A percentile compares a stretch with the other conserved stretches of the same genome.
Conservation (phyloP, 1,284 basidiomycete species). For the Moesziomyces antarcticus region DNA sequence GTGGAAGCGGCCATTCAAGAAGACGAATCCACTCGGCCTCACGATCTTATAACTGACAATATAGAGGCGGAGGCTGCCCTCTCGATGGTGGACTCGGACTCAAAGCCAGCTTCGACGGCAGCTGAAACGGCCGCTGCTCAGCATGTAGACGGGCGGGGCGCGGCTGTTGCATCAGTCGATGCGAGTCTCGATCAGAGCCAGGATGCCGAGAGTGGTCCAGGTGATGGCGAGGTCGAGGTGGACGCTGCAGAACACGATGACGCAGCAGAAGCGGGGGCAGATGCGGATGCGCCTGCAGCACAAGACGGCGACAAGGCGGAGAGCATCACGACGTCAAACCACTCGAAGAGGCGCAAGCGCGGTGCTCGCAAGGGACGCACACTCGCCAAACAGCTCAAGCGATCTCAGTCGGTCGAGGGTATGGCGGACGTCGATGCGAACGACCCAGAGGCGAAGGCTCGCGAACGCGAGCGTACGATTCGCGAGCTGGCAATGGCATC, state of each 20-base stretch:
- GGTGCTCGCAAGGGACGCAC: conserved; percentile 57
- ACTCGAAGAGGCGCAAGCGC: conserved; percentile 54
- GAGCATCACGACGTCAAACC: conserved; percentile 35
- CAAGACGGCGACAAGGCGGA: conserved; percentile 22
- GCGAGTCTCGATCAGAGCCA: background rate
- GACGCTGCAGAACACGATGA: conserved; percentile 7
- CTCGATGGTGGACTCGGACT: too few relatives aligned
- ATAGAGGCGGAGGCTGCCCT: too few relatives aligned
- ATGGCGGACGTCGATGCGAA: conserved; percentile 25
- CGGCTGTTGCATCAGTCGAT: background rate
- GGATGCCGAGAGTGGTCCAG: background rate
- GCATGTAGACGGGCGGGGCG: background rate
- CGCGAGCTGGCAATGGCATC: conserved; percentile 54
- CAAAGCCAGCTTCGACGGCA: too few relatives aligned
- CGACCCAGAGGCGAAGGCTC: conserved; percentile 25
- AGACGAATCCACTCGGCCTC: too few relatives aligned
- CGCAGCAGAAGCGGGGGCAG: conserved; percentile 2
- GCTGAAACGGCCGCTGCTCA: background rate
- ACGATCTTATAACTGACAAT: too few relatives aligned
- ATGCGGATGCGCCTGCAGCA: conserved; percentile 1
- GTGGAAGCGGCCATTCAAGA: too few relatives aligned
- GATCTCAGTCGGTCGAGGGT: conserved; percentile 52
- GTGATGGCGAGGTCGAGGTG: background rate
- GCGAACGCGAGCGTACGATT: conserved; percentile 45
- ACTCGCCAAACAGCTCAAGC: conserved; percentile 54